Evolutionary conservation across 768 basidiomycete species (phyloP).

Genomic region (Mycena venus): DNA sequence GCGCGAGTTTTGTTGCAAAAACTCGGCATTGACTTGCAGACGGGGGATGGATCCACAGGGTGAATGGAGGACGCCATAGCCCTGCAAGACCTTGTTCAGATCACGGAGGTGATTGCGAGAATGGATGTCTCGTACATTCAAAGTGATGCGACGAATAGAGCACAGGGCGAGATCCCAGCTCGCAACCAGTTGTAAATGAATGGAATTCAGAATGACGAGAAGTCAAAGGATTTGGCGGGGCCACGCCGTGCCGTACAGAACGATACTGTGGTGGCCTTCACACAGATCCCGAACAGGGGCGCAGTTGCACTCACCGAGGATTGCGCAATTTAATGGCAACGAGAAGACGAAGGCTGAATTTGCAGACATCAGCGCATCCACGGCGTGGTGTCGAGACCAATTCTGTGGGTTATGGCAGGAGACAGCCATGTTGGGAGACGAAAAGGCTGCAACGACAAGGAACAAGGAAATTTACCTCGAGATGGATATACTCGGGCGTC

Average conservation of each 20-base stretch:
- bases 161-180: neutral
- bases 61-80: neutral
- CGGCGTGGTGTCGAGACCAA: neutral
- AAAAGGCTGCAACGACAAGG: neutral
- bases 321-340: neutral
- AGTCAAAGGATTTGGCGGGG: neutral
- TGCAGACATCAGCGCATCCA: neutral
- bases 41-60: neutral
- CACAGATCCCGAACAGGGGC: neutral
- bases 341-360: neutral
- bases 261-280: too few species aligned
- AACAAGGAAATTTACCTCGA: neutral
- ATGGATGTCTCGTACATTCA: neutral
- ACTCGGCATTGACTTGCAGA: neutral
- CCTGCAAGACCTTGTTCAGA: neutral
- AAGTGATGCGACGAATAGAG: neutral
- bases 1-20: neutral
- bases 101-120: neutral
- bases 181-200: neutral
- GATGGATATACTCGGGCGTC: neutral
- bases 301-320: neutral
- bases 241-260: too few species aligned
- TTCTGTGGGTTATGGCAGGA: neutral
- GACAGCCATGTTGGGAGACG: neutral
- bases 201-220: neutral